Evolutionary conservation across 176 grass and related monocot species (phyloP).

Genomic region (Hordeum marinum): DNA sequence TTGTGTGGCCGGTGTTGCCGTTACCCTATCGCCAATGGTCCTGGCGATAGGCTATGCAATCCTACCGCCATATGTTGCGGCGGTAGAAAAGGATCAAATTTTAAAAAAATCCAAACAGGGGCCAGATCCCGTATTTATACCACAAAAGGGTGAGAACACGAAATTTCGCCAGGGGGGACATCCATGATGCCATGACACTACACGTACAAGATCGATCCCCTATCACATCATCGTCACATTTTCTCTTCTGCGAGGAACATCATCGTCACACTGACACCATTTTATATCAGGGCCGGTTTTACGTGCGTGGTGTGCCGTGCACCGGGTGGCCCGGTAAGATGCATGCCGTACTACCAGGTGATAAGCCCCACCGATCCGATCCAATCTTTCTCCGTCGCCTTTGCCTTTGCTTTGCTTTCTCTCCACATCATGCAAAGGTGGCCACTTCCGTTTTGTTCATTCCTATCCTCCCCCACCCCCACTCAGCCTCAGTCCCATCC

Average conservation of each 20-base stretch:
- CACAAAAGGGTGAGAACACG: no score
- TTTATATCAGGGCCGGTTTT: not conserved
- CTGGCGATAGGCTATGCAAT: no score
- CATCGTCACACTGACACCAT: not conserved
- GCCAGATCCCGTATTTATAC: no score
- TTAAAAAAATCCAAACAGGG: no score
- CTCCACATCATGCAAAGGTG: slow-evolving; percentile 30
- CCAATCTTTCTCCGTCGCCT: not conserved
- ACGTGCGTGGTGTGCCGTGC: not conserved
- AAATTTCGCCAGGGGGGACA: no score
- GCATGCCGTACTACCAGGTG: not conserved
- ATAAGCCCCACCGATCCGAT: not conserved
- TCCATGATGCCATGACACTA: no score
- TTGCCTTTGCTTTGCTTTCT: slow-evolving; percentile 12
- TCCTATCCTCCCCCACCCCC: slow-evolving; percentile 9
- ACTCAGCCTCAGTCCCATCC: not conserved
- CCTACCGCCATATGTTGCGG: no score
- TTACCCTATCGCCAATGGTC: no score
- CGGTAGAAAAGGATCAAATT: no score
- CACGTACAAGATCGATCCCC: no score
- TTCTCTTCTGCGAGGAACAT: no score
- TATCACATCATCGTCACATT: not conserved
- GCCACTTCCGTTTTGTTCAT: slow-evolving; percentile 13
- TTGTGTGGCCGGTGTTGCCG: no score
- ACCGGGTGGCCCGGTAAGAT: not conserved